Base-by-base conservation (phyloP, 305 asterid genomes). In the Euphrasia arctica region DNA sequence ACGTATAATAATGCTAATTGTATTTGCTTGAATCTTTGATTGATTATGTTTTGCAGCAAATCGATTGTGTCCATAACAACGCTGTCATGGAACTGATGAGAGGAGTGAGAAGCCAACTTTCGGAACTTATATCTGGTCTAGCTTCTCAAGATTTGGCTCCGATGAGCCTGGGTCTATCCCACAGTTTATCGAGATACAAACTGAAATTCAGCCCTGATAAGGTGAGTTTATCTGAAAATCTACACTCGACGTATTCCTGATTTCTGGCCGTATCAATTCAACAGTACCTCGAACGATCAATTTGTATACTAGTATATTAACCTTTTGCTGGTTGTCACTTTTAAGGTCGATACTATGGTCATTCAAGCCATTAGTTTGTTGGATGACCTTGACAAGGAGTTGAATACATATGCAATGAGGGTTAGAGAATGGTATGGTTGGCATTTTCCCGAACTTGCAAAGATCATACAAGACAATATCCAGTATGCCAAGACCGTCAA, bases 381-480 rank as follows among this genome's bases (percentile, higher is more conserved):
- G 82, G 96, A 91, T 74, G 96, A 91, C 72, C 95, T 91, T 66
- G 98, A 91, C 79, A 91, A 91, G 75, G 98, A 91, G 83, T 77
- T 91, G 68, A 91, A 91, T 69, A 88, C 96, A 7, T 93, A 90
- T 73, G 97, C 97, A 4, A 93, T 93, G 98, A 85, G 98, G 76
- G 99, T 93, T 48, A 83, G 96, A 65, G 97, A 92, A 75, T 92
- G 98, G 98, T 89, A 89, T 43, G 98, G 98, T 29, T 92, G 98
- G 98, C 98, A 92, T 84, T 92, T 92, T 54, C 98, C 98, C 0
- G 96, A 92, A 76, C 97, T 92, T 65, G 95, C 97, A 3, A 92
- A 89, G 89, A 92, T 92, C 58, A 77, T 92, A 15, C 88, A 78
- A 69, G 98, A 92, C 70, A 87, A 87, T 64, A 92, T 92, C 63